Evolutionary conservation across 148 eudicot species (phyloP), one percentile per base, ranked within the genome.

Genomic region (Suaeda aralocaspica): DNA sequence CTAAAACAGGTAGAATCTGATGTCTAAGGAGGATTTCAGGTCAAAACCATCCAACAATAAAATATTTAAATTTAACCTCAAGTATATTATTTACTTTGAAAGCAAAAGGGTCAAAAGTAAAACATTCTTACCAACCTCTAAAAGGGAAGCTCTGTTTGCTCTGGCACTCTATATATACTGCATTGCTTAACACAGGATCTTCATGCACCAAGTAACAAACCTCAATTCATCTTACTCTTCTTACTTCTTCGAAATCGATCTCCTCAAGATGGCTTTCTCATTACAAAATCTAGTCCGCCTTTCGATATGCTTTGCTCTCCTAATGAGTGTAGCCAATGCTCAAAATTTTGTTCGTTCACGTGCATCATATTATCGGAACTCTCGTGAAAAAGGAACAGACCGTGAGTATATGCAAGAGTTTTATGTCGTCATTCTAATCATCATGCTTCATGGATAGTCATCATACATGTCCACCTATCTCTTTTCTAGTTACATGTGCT

Each of bases 331-430:
- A 14, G 81, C 79, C 5, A 71, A 82, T 31, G 85, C 87, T 42
- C 85, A 79, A 63, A 83, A 86, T 63, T 89, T 87, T 59, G 52
- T 75, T 68, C 83, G 56, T 16, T 90, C 96, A 12, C 84, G 84
- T 15, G 92, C 96, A 67, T 66, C 87, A 19, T 75, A 85, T 76
- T 85, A 90, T 68, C 82, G 87, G 0, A 81, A 76, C 72, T 82
- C 92, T 66, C 84, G 76, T 48, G 78, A 80, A 69, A 64, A 78
- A 2, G 96, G 96, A 78, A 82, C 92, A 76, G 81, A 76, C 72
- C 72, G 96, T 90, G 48, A 82, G 92, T 66, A 68, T 36, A 60
- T 45, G 14, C 44, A 29, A n/a, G 22, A 26, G n/a, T 31, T 7
- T 69, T 26, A 16, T 13, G n/a, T 22, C 16, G 53, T 34, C 14